Conservation (phyloP, 108 stramenopile species). For the Skeletonema potamos region DNA sequence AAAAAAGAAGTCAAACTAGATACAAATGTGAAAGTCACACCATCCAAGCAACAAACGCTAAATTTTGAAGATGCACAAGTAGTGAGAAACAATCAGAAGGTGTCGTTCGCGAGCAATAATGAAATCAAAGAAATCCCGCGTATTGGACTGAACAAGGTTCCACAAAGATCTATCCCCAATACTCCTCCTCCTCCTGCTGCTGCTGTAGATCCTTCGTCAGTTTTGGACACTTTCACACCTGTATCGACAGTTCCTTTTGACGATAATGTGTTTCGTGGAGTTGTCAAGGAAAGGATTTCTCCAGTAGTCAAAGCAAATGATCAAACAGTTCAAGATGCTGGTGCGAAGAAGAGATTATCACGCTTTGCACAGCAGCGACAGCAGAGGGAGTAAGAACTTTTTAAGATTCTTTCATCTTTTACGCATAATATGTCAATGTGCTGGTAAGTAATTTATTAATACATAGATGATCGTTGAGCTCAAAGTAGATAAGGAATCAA, state of each 20-base stretch:
- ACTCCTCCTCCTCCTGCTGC: background rate
- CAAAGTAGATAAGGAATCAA: too few relatives aligned
- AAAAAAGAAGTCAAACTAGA: background rate
- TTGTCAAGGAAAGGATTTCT: conserved; percentile 38
- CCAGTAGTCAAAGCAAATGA: background rate
- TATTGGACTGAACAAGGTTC: conserved; percentile 25
- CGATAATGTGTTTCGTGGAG: conserved; percentile 37
- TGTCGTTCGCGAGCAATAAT: conserved; percentile 1
- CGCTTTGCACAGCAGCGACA: conserved; percentile 42
- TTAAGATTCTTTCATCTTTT: too few relatives aligned
- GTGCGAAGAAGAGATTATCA: conserved; percentile 32
- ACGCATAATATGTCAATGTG: too few relatives aligned
- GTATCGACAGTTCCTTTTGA: conserved; percentile 24
- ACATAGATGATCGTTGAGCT: too few relatives aligned
- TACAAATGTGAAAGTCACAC: background rate
- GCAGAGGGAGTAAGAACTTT: conserved; percentile 3
- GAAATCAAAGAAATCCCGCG: conserved; percentile 46
- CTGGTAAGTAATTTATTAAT: too few relatives aligned
- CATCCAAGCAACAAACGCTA: background rate
- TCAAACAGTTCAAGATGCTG: background rate
- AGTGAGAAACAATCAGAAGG: background rate
- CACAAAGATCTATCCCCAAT: conserved; percentile 8
- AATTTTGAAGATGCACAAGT: background rate
- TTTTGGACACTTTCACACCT: conserved; percentile 17
- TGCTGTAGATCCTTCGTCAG: background rate